Conservation (phyloP, 192 early-diverging fungal species). For the Jimgerdemannia lactiflua region DNA sequence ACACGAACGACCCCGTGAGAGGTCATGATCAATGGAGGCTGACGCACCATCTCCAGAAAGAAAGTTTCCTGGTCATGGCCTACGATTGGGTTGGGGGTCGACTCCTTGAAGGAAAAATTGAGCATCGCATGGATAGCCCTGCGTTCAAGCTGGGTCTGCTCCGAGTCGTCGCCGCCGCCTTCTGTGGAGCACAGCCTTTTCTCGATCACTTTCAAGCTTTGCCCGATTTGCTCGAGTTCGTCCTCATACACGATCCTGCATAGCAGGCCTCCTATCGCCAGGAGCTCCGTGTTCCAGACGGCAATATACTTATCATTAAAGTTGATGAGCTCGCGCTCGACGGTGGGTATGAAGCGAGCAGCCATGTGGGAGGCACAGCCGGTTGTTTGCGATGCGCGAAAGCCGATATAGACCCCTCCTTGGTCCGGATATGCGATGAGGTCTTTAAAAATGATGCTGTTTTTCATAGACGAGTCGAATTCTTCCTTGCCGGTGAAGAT, state of each 20-base stretch:
- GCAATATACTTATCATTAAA: slow-evolving; percentile 80
- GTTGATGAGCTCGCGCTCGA: slow-evolving; percentile 87
- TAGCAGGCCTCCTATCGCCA: slow-evolving; percentile 69
- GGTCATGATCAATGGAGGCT: slow-evolving; percentile 60
- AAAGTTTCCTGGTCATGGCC: slow-evolving; percentile 6
- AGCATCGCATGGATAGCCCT: slow-evolving; percentile 62
- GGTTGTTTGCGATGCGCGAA: slow-evolving; percentile 89
- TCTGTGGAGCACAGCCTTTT: no score
- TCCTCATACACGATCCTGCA: slow-evolving; percentile 75
- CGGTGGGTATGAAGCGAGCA: slow-evolving; percentile 86
- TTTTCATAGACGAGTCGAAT: slow-evolving; percentile 51
- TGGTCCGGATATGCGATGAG: slow-evolving; percentile 66
- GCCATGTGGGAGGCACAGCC: slow-evolving; percentile 77
- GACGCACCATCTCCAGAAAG: slow-evolving; percentile 52
- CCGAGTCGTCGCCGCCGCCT: not conserved
- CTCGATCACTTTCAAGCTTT: slow-evolving; percentile 28
- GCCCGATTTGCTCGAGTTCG: slow-evolving; percentile 59
- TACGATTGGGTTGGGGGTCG: slow-evolving; percentile 36
- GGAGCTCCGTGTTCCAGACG: slow-evolving; percentile 79
- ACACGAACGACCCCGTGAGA: slow-evolving; percentile 58
- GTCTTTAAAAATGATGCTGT: no score
- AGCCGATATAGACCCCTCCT: slow-evolving; percentile 86
- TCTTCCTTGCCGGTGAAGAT: slow-evolving; percentile 78
- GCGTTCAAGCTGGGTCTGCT: slow-evolving; percentile 58
- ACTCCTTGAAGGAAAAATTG: slow-evolving; percentile 61